Evolutionary conservation across 768 basidiomycete species (phyloP), one percentile per base, ranked within the genome.

Genomic region (Trametes meyenii): DNA sequence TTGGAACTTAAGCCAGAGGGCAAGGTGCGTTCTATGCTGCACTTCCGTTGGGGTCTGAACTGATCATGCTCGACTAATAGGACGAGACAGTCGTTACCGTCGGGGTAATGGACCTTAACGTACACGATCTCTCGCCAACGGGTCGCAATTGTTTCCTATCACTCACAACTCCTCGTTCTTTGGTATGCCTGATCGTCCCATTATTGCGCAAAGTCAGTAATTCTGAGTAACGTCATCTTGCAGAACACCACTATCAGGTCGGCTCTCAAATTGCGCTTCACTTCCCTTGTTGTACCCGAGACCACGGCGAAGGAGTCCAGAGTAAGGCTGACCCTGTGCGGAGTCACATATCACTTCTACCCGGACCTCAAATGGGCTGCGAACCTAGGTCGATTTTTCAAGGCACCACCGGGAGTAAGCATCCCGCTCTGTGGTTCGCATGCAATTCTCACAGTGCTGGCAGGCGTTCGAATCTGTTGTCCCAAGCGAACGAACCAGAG

Each of bases 401-500:
- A 92, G 72, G 85, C 94, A 26, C 97, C 97, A 4, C 90, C 92
- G 48, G 95, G 92, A 21, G 96, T 95, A 74, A 63, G 90, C 80
- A 11, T 53, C 55, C 26, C 26, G 1, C 26, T 26, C 46, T 10
- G 10, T 6, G 19, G n/a, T 5, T 24, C 26, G 38, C n/a, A 49
- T 17, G 44, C 45, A 44, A 19, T 23, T 5, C 51, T 46, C 17
- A 52, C 40, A 33, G 50, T 38, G 6, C 35, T 50, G 39, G 2
- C 61, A 86, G 94, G 89, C 91, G 0, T 99, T 99, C 69, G 96
- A 96, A 72, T 83, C 93, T 23, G 94, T 97, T 13, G 85, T 94
- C 16, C 97, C 97, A 1, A 94, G 82, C 57, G 97, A 98, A 71
- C 76, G 89, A 44, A 98, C 94, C 6, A 77, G 79, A 12, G 74